Evolutionary conservation across 768 basidiomycete genomes (phyloP).

Genomic region (Lactarius tabidus): DNA sequence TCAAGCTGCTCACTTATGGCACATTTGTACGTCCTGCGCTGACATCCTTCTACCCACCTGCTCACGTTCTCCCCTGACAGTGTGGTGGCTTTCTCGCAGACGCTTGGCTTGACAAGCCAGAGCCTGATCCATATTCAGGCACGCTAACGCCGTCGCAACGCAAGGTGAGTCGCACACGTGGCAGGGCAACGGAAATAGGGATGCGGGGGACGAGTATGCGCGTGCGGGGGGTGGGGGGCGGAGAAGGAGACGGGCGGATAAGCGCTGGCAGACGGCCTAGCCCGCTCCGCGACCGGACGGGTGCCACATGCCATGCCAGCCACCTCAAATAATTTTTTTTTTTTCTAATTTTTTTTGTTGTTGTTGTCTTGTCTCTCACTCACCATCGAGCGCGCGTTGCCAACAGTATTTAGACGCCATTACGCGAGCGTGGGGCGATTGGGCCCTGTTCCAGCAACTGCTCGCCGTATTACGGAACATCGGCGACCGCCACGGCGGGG

Average conservation of each 20-base stretch:
- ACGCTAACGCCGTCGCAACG: slow-evolving; percentile 76
- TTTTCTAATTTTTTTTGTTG: not conserved
- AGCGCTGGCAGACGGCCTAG: not conserved
- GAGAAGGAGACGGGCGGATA: not conserved
- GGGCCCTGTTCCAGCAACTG: slow-evolving; percentile 70
- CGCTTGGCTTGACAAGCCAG: slow-evolving; percentile 61
- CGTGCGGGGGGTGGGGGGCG: not conserved
- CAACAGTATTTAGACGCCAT: slow-evolving; percentile 80
- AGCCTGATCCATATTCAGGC: slow-evolving; percentile 68
- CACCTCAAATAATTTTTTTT: not conserved
- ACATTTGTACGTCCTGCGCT: slow-evolving; percentile 55
- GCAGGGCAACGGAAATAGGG: no score
- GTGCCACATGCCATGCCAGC: not conserved
- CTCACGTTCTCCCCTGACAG: slow-evolving; percentile 35
- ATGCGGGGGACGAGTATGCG: no score
- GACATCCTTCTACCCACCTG: slow-evolving; percentile 14
- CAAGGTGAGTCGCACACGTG: slow-evolving; percentile 43
- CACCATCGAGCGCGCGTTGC: not conserved
- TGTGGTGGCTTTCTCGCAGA: slow-evolving; percentile 83
- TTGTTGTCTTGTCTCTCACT: not conserved
- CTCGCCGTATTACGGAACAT: slow-evolving; percentile 55
- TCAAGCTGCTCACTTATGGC: slow-evolving; percentile 80
- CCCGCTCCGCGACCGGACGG: not conserved
- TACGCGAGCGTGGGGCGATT: slow-evolving; percentile 70
- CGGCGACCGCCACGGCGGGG: slow-evolving; percentile 60